phyloP scores from a whole-genome alignment of 2,329 filamentous ascomycete species.

The Hypoxylon sp. region DNA sequence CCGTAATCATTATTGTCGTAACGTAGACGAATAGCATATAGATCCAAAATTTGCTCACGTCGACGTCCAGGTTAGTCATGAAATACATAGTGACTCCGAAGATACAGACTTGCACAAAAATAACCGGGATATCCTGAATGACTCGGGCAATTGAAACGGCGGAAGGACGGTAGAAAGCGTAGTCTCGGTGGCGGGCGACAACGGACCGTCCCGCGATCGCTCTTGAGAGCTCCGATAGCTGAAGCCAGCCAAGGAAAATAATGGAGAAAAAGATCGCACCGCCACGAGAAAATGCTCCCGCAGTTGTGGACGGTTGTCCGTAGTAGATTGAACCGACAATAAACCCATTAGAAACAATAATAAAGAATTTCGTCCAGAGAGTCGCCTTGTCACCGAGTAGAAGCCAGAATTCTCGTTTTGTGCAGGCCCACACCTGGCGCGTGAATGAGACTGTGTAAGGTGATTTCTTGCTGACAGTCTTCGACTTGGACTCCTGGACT shows the following conservation, averaged over 20 bases:
- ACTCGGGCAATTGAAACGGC: constrained; percentile 71
- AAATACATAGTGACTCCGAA: constrained; percentile 85
- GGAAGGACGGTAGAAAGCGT: constrained; percentile 68
- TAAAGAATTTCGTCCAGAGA: constrained; percentile 84
- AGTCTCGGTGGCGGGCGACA: constrained; percentile 62
- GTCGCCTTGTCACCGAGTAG: constrained; percentile 81
- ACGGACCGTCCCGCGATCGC: constrained; percentile 80
- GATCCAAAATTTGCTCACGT: constrained; percentile 77
- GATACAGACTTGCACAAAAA: constrained; percentile 74
- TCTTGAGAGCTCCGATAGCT: constrained; percentile 83
- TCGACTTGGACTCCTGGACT: constrained; percentile 77
- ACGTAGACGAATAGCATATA: constrained; percentile 70
- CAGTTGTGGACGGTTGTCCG: constrained; percentile 71
- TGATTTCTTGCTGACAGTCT: constrained; percentile 76
- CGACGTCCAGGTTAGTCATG: constrained; percentile 78
- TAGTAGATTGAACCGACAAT: constrained; percentile 87
- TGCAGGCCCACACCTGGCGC: constrained; percentile 78
- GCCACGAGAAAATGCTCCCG: constrained; percentile 72
- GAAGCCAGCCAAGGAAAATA: constrained; percentile 74
- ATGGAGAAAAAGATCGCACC: constrained; percentile 67
- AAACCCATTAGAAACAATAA: constrained; percentile 79
- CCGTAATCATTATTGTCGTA: constrained; percentile 52
- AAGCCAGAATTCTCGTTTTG: constrained; percentile 83
- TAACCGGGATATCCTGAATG: constrained; percentile 71
- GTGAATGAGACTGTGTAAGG: constrained; percentile 83